A percentile compares a stretch with the other conserved stretches of the same genome.
Evolutionary conservation across 208 protist species (phyloP).

Genomic region (Phytomonas sp.): DNA sequence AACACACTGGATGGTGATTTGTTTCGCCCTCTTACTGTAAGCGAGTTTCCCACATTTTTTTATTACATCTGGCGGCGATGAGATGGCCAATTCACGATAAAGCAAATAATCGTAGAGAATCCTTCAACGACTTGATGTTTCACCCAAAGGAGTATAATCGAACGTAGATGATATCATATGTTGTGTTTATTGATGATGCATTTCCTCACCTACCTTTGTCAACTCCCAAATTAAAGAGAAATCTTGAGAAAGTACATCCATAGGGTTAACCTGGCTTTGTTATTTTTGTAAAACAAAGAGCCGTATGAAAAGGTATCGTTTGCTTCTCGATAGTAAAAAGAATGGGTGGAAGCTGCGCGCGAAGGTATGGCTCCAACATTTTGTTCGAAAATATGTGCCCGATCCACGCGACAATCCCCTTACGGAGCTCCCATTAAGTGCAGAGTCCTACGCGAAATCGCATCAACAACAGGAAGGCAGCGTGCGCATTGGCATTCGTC

Average conservation of each 20-base stretch:
- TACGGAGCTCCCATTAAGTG: constrained; percentile 64
- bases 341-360: constrained; percentile 46
- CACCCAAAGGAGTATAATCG: too few relatives aligned
- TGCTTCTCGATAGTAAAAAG: constrained; percentile 4
- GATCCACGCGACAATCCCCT: constrained; percentile 78
- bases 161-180: too few relatives aligned
- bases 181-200: too few relatives aligned
- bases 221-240: background rate
- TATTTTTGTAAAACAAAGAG: background rate
- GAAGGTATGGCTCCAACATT: constrained; percentile 44
- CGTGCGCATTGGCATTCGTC: constrained; percentile 71
- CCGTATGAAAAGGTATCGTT: background rate
- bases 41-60: too few relatives aligned
- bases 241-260: background rate
- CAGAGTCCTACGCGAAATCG: constrained; percentile 53
- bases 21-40: too few relatives aligned
- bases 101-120: too few relatives aligned
- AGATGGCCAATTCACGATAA: too few relatives aligned
- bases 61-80: too few relatives aligned
- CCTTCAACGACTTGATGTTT: too few relatives aligned
- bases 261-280: background rate
- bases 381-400: constrained; percentile 62
- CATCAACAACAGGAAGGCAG: constrained; percentile 64
- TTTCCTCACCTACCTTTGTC: too few relatives aligned
- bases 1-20: too few relatives aligned